Conservation (phyloP, 2,329 filamentous ascomycete species). For the Esteya vermicola region DNA sequence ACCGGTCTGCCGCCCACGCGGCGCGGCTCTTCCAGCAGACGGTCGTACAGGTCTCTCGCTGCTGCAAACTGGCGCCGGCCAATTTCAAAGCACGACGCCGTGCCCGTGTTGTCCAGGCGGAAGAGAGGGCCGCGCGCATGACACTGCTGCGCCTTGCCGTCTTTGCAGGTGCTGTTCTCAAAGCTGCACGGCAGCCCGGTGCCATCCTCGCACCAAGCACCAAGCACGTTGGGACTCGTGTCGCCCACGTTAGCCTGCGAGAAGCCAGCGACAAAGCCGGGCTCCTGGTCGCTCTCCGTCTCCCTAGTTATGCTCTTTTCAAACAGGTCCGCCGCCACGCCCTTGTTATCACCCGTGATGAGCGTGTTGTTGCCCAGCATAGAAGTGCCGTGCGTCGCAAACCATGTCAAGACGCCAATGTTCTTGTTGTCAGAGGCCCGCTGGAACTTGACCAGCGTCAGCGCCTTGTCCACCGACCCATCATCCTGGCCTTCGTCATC, state of each 20-base stretch:
- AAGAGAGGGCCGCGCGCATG: constrained; percentile 58
- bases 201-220: constrained; percentile 77
- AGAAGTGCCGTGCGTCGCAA: constrained; percentile 79
- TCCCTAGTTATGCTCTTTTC: constrained; percentile 51
- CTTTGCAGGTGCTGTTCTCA: constrained; percentile 64
- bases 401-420: constrained; percentile 78
- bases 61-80: constrained; percentile 53
- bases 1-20: constrained; percentile 46
- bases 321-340: constrained; percentile 71
- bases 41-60: constrained; percentile 29
- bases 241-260: constrained; percentile 86
- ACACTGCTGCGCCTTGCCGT: constrained; percentile 51
- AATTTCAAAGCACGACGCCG: constrained; percentile 64
- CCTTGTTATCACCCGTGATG: constrained; percentile 85
- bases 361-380: constrained; percentile 84
- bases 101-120: constrained; percentile 51
- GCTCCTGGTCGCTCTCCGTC: constrained; percentile 37
- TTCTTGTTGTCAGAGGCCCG: constrained; percentile 57
- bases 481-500: constrained; percentile 29
- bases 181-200: constrained; percentile 54
- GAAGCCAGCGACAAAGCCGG: constrained; percentile 74
- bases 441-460: constrained; percentile 66
- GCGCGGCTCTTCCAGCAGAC: constrained; percentile 29
- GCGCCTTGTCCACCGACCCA: constrained; percentile 48
- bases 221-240: constrained; percentile 70